Conservation (phyloP, 2,329 filamentous ascomycete genomes). For the Arthrobotrys megalospora region DNA sequence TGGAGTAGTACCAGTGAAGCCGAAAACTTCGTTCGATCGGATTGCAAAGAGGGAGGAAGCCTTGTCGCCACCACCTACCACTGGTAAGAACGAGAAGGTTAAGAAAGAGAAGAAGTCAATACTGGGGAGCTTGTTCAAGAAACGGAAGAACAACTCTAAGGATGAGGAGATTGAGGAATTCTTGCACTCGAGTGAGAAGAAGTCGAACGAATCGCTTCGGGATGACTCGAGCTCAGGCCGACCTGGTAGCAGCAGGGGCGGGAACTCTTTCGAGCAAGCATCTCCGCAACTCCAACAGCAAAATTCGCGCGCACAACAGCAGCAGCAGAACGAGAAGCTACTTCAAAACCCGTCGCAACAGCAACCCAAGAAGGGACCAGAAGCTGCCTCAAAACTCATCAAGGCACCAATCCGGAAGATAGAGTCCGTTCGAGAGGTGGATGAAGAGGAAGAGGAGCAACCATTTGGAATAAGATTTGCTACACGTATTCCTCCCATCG, state of each 20-base stretch:
- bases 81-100: constrained; percentile 79
- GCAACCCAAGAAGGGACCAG: constrained; percentile 40
- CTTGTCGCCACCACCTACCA: constrained; percentile 69
- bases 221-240: constrained; percentile 62
- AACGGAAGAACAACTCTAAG: constrained; percentile 64
- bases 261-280: constrained; percentile 42
- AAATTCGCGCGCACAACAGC: constrained; percentile 63
- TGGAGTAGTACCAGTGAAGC: constrained; percentile 69
- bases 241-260: constrained; percentile 58
- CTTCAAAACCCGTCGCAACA: constrained; percentile 63
- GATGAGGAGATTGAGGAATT: constrained; percentile 68
- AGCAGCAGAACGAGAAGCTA: constrained; percentile 61
- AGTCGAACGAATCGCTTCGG: constrained; percentile 53
- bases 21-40: constrained; percentile 77
- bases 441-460: constrained; percentile 56
- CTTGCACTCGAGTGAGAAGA: constrained; percentile 61
- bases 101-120: constrained; percentile 81
- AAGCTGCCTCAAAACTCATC: constrained; percentile 26
- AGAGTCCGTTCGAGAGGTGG: constrained; percentile 56
- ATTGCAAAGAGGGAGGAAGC: constrained; percentile 76
- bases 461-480: constrained; percentile 58
- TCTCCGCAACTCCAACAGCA: constrained; percentile 46
- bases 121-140: constrained; percentile 74
- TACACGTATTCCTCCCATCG: constrained; percentile 46
- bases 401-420: constrained; percentile 44